Evolutionary conservation across 2,329 filamentous ascomycete species (phyloP).

Genomic region (Neophaeococcomyces mojaviensis): DNA sequence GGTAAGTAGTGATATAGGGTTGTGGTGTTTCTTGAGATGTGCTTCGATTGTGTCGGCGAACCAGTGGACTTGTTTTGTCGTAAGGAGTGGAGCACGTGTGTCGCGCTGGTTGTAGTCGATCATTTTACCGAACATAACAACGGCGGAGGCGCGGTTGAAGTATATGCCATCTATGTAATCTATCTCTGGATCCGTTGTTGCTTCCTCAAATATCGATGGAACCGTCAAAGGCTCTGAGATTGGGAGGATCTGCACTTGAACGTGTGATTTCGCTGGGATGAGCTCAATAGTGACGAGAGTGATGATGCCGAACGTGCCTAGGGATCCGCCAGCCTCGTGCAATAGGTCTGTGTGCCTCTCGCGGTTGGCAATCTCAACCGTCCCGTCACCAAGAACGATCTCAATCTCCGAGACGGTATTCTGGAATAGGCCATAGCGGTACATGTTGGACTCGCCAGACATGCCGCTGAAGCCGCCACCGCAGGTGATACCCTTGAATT

Average conservation of each 20-base stretch:
- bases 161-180: constrained; percentile 45
- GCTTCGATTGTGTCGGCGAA: constrained; percentile 7
- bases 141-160: constrained; percentile 31
- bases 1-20: constrained; percentile 3
- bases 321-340: constrained; percentile 55
- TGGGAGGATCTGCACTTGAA: constrained; percentile 42
- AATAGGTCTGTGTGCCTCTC: constrained; percentile 53
- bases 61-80: constrained; percentile 5
- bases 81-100: neutral
- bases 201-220: constrained; percentile 9
- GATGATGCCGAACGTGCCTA: constrained; percentile 58
- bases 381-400: constrained; percentile 56
- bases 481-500: constrained; percentile 63
- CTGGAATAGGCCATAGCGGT: constrained; percentile 60
- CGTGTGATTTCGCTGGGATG: constrained; percentile 39
- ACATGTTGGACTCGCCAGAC: constrained; percentile 60
- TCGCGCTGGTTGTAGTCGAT: constrained; percentile 22
- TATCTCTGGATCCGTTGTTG: constrained; percentile 29
- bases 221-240: constrained; percentile 3
- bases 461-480: constrained; percentile 61
- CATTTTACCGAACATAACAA: constrained; percentile 7
- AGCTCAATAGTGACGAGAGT: constrained; percentile 47
- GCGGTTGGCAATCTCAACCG: constrained; percentile 47
- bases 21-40: constrained; percentile 8
- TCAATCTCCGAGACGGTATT: constrained; percentile 54